phyloP scores from a whole-genome alignment of 495 filamentous ascomycete species.

The Penicillium antarcticum region DNA sequence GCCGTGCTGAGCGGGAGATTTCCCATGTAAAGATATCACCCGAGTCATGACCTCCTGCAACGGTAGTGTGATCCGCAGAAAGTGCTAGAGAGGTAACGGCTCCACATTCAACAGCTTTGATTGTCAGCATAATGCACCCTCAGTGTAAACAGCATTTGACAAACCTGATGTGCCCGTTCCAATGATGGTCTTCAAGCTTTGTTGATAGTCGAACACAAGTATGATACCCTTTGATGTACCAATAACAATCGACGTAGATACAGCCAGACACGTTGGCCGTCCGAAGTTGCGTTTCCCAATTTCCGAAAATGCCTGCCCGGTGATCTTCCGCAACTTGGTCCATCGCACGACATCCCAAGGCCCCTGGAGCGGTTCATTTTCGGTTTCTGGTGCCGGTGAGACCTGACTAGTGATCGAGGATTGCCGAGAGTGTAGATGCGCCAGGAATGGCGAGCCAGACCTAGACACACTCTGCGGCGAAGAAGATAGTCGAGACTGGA shows the following conservation, averaged over 20 bases:
- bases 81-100: constrained; percentile 83
- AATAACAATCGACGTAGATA: constrained; percentile 84
- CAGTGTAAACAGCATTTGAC: background rate
- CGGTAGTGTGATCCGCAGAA: constrained; percentile 88
- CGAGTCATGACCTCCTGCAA: constrained; percentile 84
- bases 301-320: constrained; percentile 90
- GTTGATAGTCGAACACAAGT: constrained; percentile 93
- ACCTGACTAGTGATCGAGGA: constrained; percentile 62
- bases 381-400: constrained; percentile 49
- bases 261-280: constrained; percentile 81
- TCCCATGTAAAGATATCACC: constrained; percentile 98
- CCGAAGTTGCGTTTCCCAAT: constrained; percentile 90
- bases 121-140: constrained; percentile 1
- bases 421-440: constrained; percentile 71
- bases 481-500: constrained; percentile 78
- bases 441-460: constrained; percentile 74
- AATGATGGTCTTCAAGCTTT: constrained; percentile 89
- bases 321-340: constrained; percentile 90
- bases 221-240: constrained; percentile 94
- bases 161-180: constrained; percentile 86
- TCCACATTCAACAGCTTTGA: constrained; percentile 81
- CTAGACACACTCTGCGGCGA: constrained; percentile 58
- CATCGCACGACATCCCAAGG: constrained; percentile 97
- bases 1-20: constrained; percentile 69
- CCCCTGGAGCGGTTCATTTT: constrained; percentile 60